A percentile compares a stretch with the other conserved stretches of the same genome.
Conservation (phyloP, 805 yeast genomes). For the Isabelozyma gotoi region DNA sequence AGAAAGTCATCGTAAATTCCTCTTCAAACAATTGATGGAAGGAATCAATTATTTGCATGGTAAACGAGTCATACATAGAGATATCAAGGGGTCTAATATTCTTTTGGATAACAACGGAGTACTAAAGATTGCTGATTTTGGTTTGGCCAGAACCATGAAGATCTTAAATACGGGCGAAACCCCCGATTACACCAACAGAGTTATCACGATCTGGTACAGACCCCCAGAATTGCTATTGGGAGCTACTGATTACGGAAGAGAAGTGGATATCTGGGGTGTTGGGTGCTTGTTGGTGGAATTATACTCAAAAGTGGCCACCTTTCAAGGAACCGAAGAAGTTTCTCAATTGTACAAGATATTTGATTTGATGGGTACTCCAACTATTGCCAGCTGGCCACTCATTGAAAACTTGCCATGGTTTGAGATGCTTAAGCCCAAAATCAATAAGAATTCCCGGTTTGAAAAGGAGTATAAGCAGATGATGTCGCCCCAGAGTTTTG, state of each 20-base stretch:
- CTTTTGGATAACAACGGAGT: slow-evolving; percentile 61
- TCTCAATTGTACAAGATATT: slow-evolving; percentile 78
- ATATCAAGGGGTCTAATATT: slow-evolving; percentile 79
- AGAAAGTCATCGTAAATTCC: slow-evolving; percentile 63
- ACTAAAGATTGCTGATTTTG: slow-evolving; percentile 78
- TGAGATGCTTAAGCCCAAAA: slow-evolving; percentile 70
- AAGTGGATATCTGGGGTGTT: slow-evolving; percentile 95
- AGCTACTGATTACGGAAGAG: slow-evolving; percentile 84
- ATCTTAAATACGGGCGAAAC: slow-evolving; percentile 48
- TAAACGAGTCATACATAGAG: slow-evolving; percentile 72
- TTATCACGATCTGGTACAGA: slow-evolving; percentile 94
- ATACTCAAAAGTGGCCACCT: slow-evolving; percentile 70
- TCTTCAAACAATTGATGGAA: slow-evolving; percentile 62
- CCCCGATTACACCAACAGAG: slow-evolving; percentile 90
- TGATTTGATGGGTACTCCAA: slow-evolving; percentile 86
- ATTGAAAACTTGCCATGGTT: slow-evolving; percentile 88
- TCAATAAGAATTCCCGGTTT: slow-evolving; percentile 30
- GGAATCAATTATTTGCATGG: slow-evolving; percentile 72
- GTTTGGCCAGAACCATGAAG: slow-evolving; percentile 76
- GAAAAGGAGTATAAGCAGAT: slow-evolving; percentile 32
- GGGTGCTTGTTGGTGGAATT: slow-evolving; percentile 89
- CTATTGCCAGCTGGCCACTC: slow-evolving; percentile 69
- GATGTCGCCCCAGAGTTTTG: slow-evolving; percentile 54
- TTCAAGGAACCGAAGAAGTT: slow-evolving; percentile 87
- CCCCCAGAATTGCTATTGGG: slow-evolving; percentile 95